phyloP scores from a whole-genome alignment of 1,284 basidiomycete species.

The Moniliophthora roreri region DNA sequence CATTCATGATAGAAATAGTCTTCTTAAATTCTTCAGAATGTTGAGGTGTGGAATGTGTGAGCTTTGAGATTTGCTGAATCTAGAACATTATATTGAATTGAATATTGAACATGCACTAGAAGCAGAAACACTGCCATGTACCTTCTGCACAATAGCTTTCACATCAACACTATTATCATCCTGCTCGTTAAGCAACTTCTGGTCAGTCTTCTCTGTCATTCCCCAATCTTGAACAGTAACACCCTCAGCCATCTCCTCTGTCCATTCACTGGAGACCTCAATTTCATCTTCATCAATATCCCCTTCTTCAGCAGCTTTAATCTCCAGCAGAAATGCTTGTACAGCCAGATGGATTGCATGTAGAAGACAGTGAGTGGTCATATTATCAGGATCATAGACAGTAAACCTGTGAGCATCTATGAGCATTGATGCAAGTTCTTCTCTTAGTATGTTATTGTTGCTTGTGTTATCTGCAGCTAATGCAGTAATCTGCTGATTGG shows the following conservation, averaged over 20 bases:
- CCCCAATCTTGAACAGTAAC: background rate
- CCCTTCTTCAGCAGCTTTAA: background rate
- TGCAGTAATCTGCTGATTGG: no score
- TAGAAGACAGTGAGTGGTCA: background rate
- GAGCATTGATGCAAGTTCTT: background rate
- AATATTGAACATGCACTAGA: background rate
- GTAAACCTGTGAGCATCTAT: background rate
- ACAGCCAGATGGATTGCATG: conserved; percentile 8
- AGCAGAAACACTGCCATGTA: background rate
- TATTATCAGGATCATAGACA: background rate
- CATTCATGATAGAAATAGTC: background rate
- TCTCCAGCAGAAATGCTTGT: background rate
- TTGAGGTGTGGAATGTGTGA: conserved; percentile 1
- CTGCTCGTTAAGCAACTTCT: background rate
- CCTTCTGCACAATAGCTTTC: background rate
- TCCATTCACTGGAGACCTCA: background rate
- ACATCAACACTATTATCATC: background rate
- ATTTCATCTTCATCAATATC: conserved; percentile 1
- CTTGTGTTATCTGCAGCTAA: conserved; percentile 3
- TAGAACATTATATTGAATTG: background rate
- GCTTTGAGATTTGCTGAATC: conserved; percentile 3
- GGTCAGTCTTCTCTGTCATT: background rate
- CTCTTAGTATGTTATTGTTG: background rate
- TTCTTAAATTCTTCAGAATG: conserved; percentile 1
- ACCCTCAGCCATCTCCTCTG: background rate